Conservation (phyloP, 768 basidiomycete species). For the Scleroderma citrinum region DNA sequence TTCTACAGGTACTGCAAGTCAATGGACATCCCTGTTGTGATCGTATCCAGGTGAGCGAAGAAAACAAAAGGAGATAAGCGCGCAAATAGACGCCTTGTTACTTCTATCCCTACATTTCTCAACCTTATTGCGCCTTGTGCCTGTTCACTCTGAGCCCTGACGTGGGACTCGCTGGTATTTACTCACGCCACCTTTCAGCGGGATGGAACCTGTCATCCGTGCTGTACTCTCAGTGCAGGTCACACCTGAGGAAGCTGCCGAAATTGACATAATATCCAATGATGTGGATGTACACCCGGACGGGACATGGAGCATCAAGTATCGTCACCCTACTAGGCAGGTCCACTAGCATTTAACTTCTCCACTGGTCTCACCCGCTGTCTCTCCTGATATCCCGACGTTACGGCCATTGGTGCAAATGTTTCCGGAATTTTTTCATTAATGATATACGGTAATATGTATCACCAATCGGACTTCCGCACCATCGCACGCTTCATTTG, state of each 20-base stretch:
- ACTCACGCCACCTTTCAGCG: conserved; percentile 38
- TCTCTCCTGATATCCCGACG: no score
- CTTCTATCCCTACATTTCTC: not conserved
- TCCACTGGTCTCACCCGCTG: no score
- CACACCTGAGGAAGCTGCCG: conserved; percentile 60
- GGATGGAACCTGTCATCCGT: conserved; percentile 92
- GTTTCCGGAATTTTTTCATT: no score
- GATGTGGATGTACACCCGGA: conserved; percentile 62
- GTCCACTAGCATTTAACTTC: conserved; percentile 10
- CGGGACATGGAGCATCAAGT: conserved; percentile 77
- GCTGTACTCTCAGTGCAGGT: conserved; percentile 77
- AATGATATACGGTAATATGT: no score
- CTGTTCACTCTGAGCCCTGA: not conserved
- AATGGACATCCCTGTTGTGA: conserved; percentile 80
- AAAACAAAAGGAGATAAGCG: not conserved
- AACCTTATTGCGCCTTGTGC: conserved; percentile 9
- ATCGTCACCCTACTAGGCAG: conserved; percentile 83
- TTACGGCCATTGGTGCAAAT: no score
- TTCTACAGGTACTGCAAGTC: conserved; percentile 83
- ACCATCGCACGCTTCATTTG: no score
- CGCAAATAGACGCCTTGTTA: not conserved
- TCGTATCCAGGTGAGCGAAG: conserved; percentile 79
- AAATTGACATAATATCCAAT: conserved; percentile 93
- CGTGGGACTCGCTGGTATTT: not conserved
- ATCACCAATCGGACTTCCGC: no score